These are phyloP conservation scores for Eimeria sp. DNA, from an alignment of 169 alveolate species.

Conservation along the genomic window DNA sequence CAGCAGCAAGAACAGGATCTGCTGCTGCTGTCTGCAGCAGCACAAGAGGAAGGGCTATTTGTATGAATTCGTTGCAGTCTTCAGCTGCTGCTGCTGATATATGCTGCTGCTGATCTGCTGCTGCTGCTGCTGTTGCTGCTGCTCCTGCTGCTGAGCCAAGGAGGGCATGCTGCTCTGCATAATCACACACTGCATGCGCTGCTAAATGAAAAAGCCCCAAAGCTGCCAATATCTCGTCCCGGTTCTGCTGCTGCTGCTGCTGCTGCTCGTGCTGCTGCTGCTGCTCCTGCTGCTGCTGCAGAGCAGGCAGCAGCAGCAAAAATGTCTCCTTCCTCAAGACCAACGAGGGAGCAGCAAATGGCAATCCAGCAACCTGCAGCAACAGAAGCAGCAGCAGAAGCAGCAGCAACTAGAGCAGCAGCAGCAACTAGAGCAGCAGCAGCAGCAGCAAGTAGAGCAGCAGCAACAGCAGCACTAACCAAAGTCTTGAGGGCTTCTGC, in stretches of 20 bases:
- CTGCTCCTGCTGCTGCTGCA: background rate
- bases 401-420: too few species aligned
- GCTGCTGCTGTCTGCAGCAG: conserved; percentile 20
- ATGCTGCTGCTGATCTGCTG: too few species aligned
- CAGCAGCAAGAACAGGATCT: conserved; percentile 10
- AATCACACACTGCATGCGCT: conserved; percentile 1
- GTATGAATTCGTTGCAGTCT: background rate
- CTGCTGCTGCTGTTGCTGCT: conserved; percentile 14
- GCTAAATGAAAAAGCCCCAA: conserved; percentile 20
- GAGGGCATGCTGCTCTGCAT: background rate
- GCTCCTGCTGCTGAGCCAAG: background rate
- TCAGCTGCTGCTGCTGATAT: conserved; percentile 31
- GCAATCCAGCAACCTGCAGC: background rate
- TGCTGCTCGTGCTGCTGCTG: conserved; percentile 10
- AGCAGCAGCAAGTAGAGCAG: too few species aligned
- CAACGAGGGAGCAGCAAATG: conserved; percentile 15
- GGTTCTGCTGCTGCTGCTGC: conserved; percentile 22
- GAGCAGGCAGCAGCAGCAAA: conserved; percentile 3
- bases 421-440: too few species aligned
- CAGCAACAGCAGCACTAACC: conserved; percentile 13
- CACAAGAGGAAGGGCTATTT: background rate
- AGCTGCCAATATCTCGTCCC: background rate
- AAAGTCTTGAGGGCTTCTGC: background rate
- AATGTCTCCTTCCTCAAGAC: background rate
- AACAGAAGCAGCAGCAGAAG: background rate